Base-by-base conservation (phyloP, 202 grass and related monocot genomes). In the Miscanthus sacchariflorus region DNA sequence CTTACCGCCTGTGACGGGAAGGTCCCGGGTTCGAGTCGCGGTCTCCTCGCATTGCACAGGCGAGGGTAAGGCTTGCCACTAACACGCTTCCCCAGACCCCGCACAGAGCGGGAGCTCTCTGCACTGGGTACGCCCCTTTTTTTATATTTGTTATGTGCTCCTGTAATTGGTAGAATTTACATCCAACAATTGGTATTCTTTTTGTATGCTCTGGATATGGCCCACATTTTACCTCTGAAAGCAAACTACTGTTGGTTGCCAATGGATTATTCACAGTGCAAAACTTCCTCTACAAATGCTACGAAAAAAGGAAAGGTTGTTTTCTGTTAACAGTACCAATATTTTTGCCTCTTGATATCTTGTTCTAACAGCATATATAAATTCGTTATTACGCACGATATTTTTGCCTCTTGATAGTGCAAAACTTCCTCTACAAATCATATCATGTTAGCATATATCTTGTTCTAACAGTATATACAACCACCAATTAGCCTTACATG, bases 251-350 rank as follows among this genome's bases (percentile, higher is more conserved):
- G 19, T 79, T 98, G 63, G 76, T 74, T 70, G 91, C 84, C 71
- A 81, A 80, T 58, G 74, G 71, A 61, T 64, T 90, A 61, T 76
- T 76, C 56, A 84, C 54, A 89, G 79, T 88, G 44, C 59, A 78
- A 52, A 95, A 95, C 72, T 93, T 90, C 35, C 75, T 95, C 39
- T 58, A 66, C 23, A 94, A 77, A 67, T 78, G 71, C 27, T 84
- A 54, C 40, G 65, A 68, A 73, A 87, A 87, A 48, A 64, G 64
- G 66, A 95, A 86, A 88, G 91, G 95, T 97, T 86, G 14, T 63
- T 74, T 77, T 78, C 39, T 63, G 21, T 30, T 85, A 74, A 49
- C 49, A 75, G 68, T 40, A 54, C n/a, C 4, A 17, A 72, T 52
- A 73, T 14, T 84, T 59, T 83, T 83, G 74, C n/a, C 40, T 86